These are phyloP conservation scores for Tetrahymena elliotti DNA, from an alignment of 73 alveolate genomes.

Conservation along the genomic window DNA sequence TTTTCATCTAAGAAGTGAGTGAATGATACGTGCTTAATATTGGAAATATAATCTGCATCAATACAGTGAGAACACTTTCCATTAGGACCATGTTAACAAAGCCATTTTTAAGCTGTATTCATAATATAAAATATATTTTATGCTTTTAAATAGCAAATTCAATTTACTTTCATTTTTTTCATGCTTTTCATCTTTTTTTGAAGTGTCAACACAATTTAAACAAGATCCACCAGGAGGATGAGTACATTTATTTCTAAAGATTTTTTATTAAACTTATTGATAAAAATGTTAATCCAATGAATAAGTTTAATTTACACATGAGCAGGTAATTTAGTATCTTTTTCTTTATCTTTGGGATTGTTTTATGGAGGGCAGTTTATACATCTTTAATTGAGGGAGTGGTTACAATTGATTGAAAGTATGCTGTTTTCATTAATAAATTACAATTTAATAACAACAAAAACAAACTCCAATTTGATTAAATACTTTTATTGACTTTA, in stretches of 20 bases:
- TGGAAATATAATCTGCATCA: conserved; percentile 65
- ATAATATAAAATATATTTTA: not conserved
- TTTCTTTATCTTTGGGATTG: conserved; percentile 26
- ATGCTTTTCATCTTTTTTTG: conserved; percentile 18
- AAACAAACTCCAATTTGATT: not conserved
- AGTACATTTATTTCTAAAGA: conserved; percentile 10
- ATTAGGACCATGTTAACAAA: conserved; percentile 77
- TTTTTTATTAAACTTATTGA: too few relatives aligned
- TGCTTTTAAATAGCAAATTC: too few relatives aligned
- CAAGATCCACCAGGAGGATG: conserved; percentile 17
- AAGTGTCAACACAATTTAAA: not conserved
- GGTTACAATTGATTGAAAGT: conserved; percentile 47
- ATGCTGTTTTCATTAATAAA: conserved; percentile 12
- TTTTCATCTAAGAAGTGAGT: conserved; percentile 84
- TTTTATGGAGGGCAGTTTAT: conserved; percentile 45
- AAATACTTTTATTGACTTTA: not conserved
- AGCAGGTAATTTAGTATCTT: not conserved
- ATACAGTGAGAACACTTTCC: conserved; percentile 91
- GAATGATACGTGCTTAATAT: conserved; percentile 92
- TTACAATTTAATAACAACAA: not conserved
- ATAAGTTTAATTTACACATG: not conserved
- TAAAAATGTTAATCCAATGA: too few relatives aligned
- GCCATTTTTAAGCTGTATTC: not conserved
- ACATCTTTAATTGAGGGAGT: conserved; percentile 65
- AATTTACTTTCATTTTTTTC: conserved; percentile 5